A percentile compares a stretch with the other conserved stretches of the same genome.
Evolutionary conservation across 2,329 filamentous ascomycete genomes (phyloP).

Genomic region (Trichocomaceae sp.): DNA sequence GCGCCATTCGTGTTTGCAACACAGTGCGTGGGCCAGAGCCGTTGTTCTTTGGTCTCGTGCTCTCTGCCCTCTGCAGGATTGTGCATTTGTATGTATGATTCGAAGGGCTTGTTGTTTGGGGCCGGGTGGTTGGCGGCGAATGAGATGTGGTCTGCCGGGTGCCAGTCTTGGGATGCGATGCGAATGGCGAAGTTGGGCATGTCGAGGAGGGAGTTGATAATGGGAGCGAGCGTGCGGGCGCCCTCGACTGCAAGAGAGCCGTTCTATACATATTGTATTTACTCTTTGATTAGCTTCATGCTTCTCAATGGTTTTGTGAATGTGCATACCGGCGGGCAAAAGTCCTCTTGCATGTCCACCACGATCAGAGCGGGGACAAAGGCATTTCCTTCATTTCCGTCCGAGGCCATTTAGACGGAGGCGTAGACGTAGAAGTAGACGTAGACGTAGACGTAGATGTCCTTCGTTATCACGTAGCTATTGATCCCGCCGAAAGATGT

Average conservation of each 20-base stretch:
- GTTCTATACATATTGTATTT: slow-evolving; percentile 48
- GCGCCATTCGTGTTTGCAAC: slow-evolving; percentile 68
- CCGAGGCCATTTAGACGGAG: slow-evolving; percentile 1
- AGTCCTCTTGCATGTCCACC: slow-evolving; percentile 90
- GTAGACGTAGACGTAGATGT: no score
- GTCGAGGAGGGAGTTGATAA: slow-evolving; percentile 67
- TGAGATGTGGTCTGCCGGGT: slow-evolving; percentile 75
- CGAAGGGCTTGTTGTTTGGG: slow-evolving; percentile 61
- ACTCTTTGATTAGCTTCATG: no score
- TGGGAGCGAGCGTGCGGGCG: slow-evolving; percentile 62
- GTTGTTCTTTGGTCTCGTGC: slow-evolving; percentile 56
- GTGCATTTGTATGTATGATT: slow-evolving; percentile 55
- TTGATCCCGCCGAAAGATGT: no score
- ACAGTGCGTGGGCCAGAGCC: slow-evolving; percentile 88
- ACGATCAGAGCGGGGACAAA: slow-evolving; percentile 60
- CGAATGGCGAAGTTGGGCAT: slow-evolving; percentile 62
- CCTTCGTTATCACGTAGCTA: no score
- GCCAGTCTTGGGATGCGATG: slow-evolving; percentile 88
- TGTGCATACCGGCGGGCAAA: slow-evolving; percentile 72
- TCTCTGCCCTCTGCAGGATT: slow-evolving; percentile 46
- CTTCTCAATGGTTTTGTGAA: no score
- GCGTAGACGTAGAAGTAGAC: no score
- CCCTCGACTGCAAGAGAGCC: slow-evolving; percentile 76
- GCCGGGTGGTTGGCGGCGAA: slow-evolving; percentile 72
- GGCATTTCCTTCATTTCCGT: background rate